These are phyloP conservation scores for Tuctoria greenei DNA, from an alignment of 176 grass and related monocot genomes.

Conservation along the genomic window DNA sequence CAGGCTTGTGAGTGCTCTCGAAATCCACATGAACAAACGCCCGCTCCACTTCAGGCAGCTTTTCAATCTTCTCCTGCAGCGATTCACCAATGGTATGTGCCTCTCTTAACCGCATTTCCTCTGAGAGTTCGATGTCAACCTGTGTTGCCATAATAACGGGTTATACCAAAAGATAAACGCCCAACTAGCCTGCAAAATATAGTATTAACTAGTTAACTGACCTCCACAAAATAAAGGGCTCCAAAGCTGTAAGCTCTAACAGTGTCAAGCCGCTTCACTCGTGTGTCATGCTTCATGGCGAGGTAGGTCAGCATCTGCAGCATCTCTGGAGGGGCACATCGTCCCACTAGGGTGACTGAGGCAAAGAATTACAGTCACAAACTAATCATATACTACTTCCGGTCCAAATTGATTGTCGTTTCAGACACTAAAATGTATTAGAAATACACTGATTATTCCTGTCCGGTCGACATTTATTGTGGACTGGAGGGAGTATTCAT, in stretches of 20 bases:
- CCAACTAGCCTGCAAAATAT: neutral
- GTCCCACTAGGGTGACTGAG: conserved; percentile 71
- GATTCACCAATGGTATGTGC: conserved; percentile 73
- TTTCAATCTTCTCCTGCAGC: conserved; percentile 70
- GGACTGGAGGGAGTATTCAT: too few relatives aligned
- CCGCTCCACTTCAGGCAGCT: conserved; percentile 68
- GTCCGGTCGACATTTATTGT: too few relatives aligned
- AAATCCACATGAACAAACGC: conserved; percentile 93
- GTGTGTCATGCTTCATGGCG: conserved; percentile 63
- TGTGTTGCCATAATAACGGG: conserved; percentile 23
- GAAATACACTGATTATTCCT: too few relatives aligned
- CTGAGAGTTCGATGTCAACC: conserved; percentile 65
- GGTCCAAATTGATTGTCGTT: too few relatives aligned
- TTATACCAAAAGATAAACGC: neutral
- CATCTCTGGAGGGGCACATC: conserved; percentile 67
- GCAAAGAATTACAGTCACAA: neutral
- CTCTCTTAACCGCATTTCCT: conserved; percentile 63
- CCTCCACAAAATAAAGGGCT: conserved; percentile 87
- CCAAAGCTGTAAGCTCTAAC: conserved; percentile 91
- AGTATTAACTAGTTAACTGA: conserved; percentile 26
- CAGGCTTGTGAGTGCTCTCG: conserved; percentile 75
- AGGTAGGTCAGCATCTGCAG: conserved; percentile 77
- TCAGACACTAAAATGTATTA: too few relatives aligned
- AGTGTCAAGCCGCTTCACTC: conserved; percentile 68
- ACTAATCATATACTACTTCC: neutral